Base-by-base conservation (phyloP, 2,329 filamentous ascomycete genomes). In the Diaporthe vexans region DNA sequence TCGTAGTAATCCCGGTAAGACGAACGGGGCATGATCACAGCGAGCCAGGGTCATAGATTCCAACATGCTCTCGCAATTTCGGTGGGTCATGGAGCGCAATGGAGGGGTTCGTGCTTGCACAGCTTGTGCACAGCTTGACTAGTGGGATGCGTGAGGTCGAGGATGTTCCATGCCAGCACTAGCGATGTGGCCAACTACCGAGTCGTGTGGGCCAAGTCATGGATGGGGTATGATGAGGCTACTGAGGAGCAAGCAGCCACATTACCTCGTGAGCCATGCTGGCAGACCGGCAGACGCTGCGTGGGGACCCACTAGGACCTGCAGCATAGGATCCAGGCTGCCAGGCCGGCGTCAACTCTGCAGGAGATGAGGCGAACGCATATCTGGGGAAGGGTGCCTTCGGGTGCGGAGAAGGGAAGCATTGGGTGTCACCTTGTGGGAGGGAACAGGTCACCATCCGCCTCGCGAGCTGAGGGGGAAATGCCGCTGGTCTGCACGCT, bases 41-140 rank as follows among this genome's bases (percentile, higher is more conserved):
- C 68, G 74, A 74, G 72, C 48, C 51, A 63, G 40, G 67, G 24
- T 40, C 58, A 54, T 40, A 57, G 29, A 37, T 26, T 9, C 17
- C 33, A 21, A 35, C 57, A 40, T 46, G 8, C 10, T 63, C 46
- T 40, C 67, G 72, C 56, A 63, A 17, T 52, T 51, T 74, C 74
- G 74, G 74, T 46, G 19, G 24, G 73, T 74, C 72, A 63, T 63
- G 59, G 10, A 57, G 74, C 74, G 72, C 37, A n/a, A 68, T 54
- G 56, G 61, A 48, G 24, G 68, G 68, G 26, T 33, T 72, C 67
- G 67, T 72, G 67, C 73, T 74, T 29, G n/a, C 29, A 26, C 37
- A 37, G 26, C 37, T 59, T 35, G 33, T 24, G n/a, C 29, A 37
- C 29, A 26, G 48, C 61, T 59, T 35, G 33, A 51, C 46, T 69